Evolutionary conservation across 2,329 filamentous ascomycete species (phyloP).

Genomic region (Colletotrichum orchidophilum): DNA sequence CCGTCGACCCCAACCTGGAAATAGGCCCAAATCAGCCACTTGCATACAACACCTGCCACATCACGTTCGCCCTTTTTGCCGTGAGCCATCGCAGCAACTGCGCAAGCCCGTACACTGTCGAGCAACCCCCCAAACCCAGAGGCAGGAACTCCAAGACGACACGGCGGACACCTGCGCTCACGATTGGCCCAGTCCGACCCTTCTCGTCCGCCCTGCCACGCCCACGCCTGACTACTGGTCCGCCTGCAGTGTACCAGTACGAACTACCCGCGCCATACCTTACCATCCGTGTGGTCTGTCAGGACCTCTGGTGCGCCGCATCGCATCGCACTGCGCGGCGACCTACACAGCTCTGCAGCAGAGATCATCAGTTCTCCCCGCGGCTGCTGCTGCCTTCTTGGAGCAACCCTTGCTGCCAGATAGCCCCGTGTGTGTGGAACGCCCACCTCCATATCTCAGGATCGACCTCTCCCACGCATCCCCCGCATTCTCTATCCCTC

Average conservation of each 20-base stretch:
- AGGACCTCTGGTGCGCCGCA: conserved; percentile 22
- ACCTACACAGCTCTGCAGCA: conserved; percentile 11
- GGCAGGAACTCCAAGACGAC: conserved; percentile 31
- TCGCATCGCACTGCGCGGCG: conserved; percentile 24
- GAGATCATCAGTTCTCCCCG: conserved; percentile 27
- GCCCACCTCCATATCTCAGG: conserved; percentile 26
- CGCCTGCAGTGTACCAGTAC: conserved; percentile 31
- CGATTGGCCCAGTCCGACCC: conserved; percentile 30
- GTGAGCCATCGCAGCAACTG: conserved; percentile 51
- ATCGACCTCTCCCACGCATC: conserved; percentile 28
- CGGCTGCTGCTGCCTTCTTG: conserved; percentile 22
- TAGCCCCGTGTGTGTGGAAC: conserved; percentile 30
- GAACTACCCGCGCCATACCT: conserved; percentile 15
- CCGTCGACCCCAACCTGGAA: conserved; percentile 41
- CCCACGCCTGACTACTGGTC: conserved; percentile 9
- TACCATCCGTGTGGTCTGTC: conserved; percentile 12
- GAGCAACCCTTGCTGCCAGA: conserved; percentile 28
- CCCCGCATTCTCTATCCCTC: conserved; percentile 33
- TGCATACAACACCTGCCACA: conserved; percentile 57
- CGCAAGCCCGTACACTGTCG: conserved; percentile 47
- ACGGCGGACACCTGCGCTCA: conserved; percentile 22
- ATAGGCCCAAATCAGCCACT: conserved; percentile 53
- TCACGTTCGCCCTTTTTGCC: conserved; percentile 50
- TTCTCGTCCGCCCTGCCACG: conserved; percentile 29
- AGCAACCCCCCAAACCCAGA: conserved; percentile 38